Conservation (phyloP, 2,329 filamentous ascomycete species). For the Monilinia laxa region DNA sequence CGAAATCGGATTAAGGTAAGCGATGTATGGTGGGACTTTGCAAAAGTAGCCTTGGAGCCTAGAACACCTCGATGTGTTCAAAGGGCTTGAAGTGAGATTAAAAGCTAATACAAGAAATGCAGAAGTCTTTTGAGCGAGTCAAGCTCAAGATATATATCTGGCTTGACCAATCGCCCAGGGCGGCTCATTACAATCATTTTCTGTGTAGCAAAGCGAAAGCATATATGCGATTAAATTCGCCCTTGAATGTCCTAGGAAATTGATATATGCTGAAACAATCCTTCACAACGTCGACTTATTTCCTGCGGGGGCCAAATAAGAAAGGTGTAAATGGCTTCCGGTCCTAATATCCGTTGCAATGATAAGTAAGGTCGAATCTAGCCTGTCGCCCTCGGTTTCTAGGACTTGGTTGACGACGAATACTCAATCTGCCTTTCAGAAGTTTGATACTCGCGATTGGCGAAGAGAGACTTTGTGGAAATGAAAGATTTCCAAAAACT, state of each 20-base stretch:
- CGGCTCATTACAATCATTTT: background rate
- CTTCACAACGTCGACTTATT: background rate
- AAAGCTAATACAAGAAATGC: background rate
- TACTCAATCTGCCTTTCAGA: background rate
- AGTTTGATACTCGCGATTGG: background rate
- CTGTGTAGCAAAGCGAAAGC: background rate
- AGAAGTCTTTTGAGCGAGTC: background rate
- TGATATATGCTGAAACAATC: background rate
- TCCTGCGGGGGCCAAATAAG: background rate
- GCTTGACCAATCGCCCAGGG: slow-evolving; percentile 3
- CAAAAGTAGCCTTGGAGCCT: background rate
- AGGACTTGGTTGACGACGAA: background rate
- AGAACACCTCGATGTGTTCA: background rate
- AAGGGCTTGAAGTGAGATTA: background rate
- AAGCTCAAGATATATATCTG: background rate
- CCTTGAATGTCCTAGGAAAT: background rate
- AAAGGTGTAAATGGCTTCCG: background rate
- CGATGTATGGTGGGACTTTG: background rate
- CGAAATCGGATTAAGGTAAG: slow-evolving; percentile 1
- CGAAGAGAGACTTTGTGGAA: background rate
- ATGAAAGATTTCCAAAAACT: background rate
- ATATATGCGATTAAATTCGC: background rate
- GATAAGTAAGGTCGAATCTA: background rate
- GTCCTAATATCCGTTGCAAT: background rate
- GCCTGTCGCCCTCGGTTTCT: background rate